These are phyloP conservation scores for Tolypocladium tropicale DNA, from an alignment of 2,329 filamentous ascomycete genomes.

Conservation along the genomic window DNA sequence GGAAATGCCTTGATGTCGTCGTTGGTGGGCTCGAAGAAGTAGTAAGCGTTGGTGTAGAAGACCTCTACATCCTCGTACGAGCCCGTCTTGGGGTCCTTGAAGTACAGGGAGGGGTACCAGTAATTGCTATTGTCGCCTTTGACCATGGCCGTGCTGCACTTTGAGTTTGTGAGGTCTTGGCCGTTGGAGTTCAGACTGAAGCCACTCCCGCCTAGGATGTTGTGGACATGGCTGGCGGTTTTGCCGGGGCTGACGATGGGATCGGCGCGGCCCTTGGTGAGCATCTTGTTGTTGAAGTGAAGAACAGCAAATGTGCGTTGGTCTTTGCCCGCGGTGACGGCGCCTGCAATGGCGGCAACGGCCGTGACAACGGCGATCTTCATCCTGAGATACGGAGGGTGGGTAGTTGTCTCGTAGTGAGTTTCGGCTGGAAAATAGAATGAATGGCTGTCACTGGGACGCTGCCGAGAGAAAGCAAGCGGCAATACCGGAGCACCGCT, in stretches of 20 bases:
- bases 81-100: constrained; percentile 50
- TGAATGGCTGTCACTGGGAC: neutral
- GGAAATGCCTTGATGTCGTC: constrained; percentile 63
- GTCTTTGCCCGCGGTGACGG: constrained; percentile 29
- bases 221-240: constrained; percentile 55
- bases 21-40: constrained; percentile 57
- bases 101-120: constrained; percentile 67
- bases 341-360: constrained; percentile 27
- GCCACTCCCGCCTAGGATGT: constrained; percentile 58
- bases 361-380: constrained; percentile 20
- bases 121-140: constrained; percentile 64
- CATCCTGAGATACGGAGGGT: no score
- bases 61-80: constrained; percentile 56
- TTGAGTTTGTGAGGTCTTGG: constrained; percentile 45
- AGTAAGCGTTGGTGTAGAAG: constrained; percentile 69
- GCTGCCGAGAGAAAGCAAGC: neutral
- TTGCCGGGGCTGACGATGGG: constrained; percentile 56
- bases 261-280: constrained; percentile 53
- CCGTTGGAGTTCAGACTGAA: constrained; percentile 55
- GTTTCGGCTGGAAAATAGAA: neutral
- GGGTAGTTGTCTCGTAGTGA: neutral
- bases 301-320: constrained; percentile 56
- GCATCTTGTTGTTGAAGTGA: constrained; percentile 56
- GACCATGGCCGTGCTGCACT: constrained; percentile 61
- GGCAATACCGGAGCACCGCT: constrained; percentile 25